Conservation (phyloP, 2,329 filamentous ascomycete genomes). For the Aspergillaceae sp. region DNA sequence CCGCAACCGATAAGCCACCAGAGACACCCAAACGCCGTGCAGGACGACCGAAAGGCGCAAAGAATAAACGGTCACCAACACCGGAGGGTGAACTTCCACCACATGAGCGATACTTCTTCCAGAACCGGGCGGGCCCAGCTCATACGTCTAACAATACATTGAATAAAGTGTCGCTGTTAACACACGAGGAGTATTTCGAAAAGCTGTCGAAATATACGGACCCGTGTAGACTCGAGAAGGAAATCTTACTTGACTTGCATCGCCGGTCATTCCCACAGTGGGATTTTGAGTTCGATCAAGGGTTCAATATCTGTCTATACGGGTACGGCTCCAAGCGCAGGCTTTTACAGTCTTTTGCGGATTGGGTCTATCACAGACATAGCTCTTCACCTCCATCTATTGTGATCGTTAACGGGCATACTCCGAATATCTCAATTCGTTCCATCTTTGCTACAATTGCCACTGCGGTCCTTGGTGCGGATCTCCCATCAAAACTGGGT, state of each 20-base stretch:
- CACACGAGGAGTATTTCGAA: conserved; percentile 85
- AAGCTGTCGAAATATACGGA: conserved; percentile 57
- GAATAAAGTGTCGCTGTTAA: conserved; percentile 63
- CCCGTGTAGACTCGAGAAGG: conserved; percentile 60
- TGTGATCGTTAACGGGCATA: conserved; percentile 80
- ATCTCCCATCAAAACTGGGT: conserved; percentile 44
- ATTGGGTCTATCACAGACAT: conserved; percentile 50
- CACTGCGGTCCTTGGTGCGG: conserved; percentile 46
- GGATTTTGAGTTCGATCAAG: conserved; percentile 78
- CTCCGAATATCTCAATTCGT: conserved; percentile 36
- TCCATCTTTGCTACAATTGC: conserved; percentile 52
- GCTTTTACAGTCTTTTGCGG: conserved; percentile 67
- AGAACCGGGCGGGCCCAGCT: conserved; percentile 70
- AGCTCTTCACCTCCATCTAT: conserved; percentile 47
- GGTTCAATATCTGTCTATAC: conserved; percentile 83
- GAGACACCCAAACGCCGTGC: conserved; percentile 48
- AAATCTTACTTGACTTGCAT: conserved; percentile 66
- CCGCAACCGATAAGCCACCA: conserved; percentile 32
- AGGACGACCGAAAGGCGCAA: conserved; percentile 48
- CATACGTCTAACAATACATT: conserved; percentile 86
- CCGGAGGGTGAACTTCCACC: conserved; percentile 74
- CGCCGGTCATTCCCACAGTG: conserved; percentile 80
- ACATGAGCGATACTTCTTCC: conserved; percentile 87
- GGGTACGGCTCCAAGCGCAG: conserved; percentile 83
- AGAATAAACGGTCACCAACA: conserved; percentile 61